Conservation (phyloP, 306 rosid species). For the Datisca glomerata region DNA sequence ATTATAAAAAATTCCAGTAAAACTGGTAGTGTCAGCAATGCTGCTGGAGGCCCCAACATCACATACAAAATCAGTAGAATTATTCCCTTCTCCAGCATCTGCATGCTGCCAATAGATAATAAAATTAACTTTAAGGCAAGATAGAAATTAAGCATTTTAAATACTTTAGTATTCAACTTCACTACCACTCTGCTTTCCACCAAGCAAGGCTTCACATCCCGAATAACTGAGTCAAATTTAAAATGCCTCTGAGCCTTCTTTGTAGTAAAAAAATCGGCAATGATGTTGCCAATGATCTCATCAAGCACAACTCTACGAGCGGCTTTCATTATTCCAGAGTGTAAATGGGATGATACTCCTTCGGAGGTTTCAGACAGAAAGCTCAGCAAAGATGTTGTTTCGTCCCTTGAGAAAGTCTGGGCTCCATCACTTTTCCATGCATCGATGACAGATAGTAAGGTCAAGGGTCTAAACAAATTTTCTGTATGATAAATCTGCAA, state of each 20-base stretch:
- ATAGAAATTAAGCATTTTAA: constrained; percentile 1
- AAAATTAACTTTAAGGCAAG: constrained; percentile 14
- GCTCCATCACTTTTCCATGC: constrained; percentile 36
- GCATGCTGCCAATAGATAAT: constrained; percentile 39
- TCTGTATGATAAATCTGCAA: constrained; percentile 64
- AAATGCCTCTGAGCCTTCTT: constrained; percentile 35
- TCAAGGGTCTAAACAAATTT: constrained; percentile 34
- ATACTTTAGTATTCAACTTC: constrained; percentile 7
- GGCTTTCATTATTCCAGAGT: constrained; percentile 57
- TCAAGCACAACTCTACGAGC: constrained; percentile 84
- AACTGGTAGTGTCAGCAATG: constrained; percentile 19
- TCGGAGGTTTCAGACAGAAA: constrained; percentile 55
- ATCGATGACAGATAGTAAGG: constrained; percentile 41
- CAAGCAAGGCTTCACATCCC: constrained; percentile 21
- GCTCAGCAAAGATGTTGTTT: constrained; percentile 23
- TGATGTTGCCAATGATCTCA: constrained; percentile 66
- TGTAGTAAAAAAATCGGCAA: constrained; percentile 49
- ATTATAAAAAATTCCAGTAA: constrained; percentile 16
- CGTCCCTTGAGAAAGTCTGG: constrained; percentile 27
- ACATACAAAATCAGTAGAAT: constrained; percentile 21
- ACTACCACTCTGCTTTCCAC: constrained; percentile 37
- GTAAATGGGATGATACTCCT: constrained; percentile 71
- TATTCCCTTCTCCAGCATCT: constrained; percentile 24
- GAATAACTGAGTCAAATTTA: constrained; percentile 34
- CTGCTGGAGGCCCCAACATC: constrained; percentile 16